A percentile compares a stretch with the other conserved stretches of the same genome.
These are phyloP conservation scores for Lithospermum erythrorhizon DNA, from an alignment of 257 asterid species.

Conservation along the genomic window DNA sequence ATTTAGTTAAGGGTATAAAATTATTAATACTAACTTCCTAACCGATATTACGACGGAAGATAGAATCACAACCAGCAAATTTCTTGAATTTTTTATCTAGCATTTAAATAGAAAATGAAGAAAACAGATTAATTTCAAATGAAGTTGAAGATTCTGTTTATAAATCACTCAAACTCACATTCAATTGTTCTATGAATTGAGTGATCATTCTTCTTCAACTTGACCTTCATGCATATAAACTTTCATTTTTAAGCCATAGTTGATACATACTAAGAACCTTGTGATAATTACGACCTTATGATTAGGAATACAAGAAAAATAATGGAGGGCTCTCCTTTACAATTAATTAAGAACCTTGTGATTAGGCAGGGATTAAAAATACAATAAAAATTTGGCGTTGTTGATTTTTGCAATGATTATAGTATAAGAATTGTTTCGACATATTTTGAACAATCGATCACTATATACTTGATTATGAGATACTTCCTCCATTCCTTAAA, in stretches of 20 bases:
- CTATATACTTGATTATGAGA: too few relatives aligned
- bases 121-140: not conserved
- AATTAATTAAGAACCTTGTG: too few relatives aligned
- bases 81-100: not conserved
- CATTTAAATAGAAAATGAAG: too few relatives aligned
- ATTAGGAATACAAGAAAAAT: too few relatives aligned
- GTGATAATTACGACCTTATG: not conserved
- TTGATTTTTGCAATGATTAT: too few relatives aligned
- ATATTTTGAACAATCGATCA: too few relatives aligned
- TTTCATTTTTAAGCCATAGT: not conserved
- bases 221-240: not conserved
- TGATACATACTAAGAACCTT: not conserved
- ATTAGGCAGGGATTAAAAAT: too few relatives aligned
- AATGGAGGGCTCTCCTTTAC: too few relatives aligned
- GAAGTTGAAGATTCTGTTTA: not conserved
- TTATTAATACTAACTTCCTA: not conserved
- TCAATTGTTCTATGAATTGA: not conserved
- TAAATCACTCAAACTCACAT: not conserved
- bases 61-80: not conserved
- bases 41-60: not conserved
- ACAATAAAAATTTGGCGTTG: too few relatives aligned
- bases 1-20: not conserved
- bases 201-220: not conserved
- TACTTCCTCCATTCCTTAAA: too few relatives aligned
- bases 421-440: too few relatives aligned